phyloP scores from a whole-genome alignment of 306 rosid genomes.

The Dalbergia cultrata region DNA sequence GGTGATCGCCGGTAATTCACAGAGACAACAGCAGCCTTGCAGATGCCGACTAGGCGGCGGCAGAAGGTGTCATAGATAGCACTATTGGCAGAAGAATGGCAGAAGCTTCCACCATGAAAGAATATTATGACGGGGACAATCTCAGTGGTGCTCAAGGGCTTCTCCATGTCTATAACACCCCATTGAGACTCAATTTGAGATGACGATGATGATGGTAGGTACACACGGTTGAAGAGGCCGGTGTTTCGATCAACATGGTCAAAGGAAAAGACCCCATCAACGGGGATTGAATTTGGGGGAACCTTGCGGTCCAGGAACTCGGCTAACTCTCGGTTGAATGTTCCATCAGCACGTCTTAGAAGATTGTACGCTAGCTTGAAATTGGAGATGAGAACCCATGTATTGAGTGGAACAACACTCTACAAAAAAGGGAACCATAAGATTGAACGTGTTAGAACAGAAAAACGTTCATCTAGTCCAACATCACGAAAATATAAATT shows the following conservation, averaged over 20 bases:
- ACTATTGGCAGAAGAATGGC: conserved; percentile 88
- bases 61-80: conserved; percentile 88
- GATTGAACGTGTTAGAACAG: conserved; percentile 13
- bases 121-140: conserved; percentile 81
- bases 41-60: conserved; percentile 67
- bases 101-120: conserved; percentile 96
- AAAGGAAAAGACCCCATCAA: conserved; percentile 82
- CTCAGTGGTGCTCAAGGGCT: conserved; percentile 67
- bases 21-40: conserved; percentile 82
- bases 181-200: conserved; percentile 56
- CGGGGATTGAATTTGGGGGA: conserved; percentile 69
- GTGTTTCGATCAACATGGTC: conserved; percentile 74
- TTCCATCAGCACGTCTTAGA: conserved; percentile 87
- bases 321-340: conserved; percentile 79
- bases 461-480: background rate
- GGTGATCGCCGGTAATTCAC: conserved; percentile 88
- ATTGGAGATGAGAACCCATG: conserved; percentile 91
- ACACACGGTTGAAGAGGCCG: conserved; percentile 73
- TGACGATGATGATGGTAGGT: conserved; percentile 65
- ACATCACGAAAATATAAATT: background rate
- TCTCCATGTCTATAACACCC: conserved; percentile 63
- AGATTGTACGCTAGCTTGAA: conserved; percentile 93
- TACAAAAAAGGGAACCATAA: conserved; percentile 23
- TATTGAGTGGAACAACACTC: conserved; percentile 89
- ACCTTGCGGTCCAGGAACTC: conserved; percentile 91